These are phyloP conservation scores for Tulasnella sp. DNA, from an alignment of 768 basidiomycete species.

Conservation along the genomic window DNA sequence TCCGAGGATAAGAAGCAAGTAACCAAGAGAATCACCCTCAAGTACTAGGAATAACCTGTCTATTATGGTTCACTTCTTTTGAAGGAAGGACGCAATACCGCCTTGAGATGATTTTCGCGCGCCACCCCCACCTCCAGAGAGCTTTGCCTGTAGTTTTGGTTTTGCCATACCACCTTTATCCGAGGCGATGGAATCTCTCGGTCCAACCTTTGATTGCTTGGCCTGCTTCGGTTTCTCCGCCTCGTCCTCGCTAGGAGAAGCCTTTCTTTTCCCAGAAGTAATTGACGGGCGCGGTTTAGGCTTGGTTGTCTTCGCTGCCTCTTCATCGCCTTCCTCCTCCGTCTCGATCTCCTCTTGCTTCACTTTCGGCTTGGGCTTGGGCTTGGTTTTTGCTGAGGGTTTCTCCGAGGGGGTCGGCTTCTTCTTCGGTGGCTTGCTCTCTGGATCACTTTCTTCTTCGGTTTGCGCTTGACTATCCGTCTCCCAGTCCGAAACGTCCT, in stretches of 20 bases:
- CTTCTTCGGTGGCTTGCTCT: slow-evolving; percentile 2
- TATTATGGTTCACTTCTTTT: not conserved
- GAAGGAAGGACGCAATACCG: not conserved
- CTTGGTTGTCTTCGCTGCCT: no score
- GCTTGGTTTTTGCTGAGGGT: not conserved
- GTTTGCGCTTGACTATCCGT: slow-evolving; percentile 50
- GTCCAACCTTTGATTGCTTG: no score
- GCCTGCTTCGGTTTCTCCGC: not conserved
- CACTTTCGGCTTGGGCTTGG: slow-evolving; percentile 3
- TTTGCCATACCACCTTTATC: no score
- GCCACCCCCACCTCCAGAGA: not conserved
- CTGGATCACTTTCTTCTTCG: slow-evolving; percentile 38
- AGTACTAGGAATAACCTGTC: no score
- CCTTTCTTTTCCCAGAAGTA: no score
- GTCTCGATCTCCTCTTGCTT: slow-evolving; percentile 1
- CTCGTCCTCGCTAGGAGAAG: not conserved
- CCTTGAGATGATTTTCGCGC: not conserved
- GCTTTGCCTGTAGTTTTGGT: no score
- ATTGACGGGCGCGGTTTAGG: no score
- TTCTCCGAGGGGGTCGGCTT: not conserved
- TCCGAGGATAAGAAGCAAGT: no score
- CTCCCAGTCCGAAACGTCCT: slow-evolving; percentile 75
- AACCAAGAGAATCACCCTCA: no score
- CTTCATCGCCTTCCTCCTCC: no score
- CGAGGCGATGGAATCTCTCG: no score